Conservation (phyloP, 139 green algal species). For the Ostreobium quekettii region DNA sequence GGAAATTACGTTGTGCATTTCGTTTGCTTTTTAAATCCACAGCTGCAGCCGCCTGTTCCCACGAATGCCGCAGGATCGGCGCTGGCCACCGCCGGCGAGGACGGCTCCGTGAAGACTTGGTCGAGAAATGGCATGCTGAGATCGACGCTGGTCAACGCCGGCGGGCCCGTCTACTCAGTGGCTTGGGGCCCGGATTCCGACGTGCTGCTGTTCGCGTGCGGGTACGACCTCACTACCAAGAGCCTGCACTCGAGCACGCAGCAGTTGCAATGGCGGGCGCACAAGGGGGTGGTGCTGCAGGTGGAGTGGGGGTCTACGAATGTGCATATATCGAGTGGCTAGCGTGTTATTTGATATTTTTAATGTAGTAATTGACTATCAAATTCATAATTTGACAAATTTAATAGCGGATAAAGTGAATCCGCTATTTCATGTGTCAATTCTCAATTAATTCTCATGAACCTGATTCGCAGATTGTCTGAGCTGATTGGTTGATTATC, state of each 20-base stretch:
- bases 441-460: too few species aligned
- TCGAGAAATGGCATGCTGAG: conserved; percentile 68
- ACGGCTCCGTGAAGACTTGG: conserved; percentile 72
- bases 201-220: conserved; percentile 47
- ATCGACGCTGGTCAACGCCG: conserved; percentile 42
- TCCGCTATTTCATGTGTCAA: too few species aligned
- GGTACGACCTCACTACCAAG: conserved; percentile 46
- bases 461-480: too few species aligned
- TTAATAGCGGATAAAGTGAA: too few species aligned
- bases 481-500: too few species aligned
- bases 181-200: conserved; percentile 55
- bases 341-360: too few species aligned
- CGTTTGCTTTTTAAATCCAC: background rate
- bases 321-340: too few species aligned
- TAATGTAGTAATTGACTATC: too few species aligned
- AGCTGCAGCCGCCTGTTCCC: background rate
- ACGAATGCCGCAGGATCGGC: conserved; percentile 45
- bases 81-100: conserved; percentile 64
- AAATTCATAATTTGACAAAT: too few species aligned
- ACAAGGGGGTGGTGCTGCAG: conserved; percentile 34
- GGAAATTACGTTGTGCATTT: background rate
- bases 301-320: conserved; percentile 65
- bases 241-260: conserved; percentile 32
- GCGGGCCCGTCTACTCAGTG: conserved; percentile 51
- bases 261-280: conserved; percentile 28